Evolutionary conservation across 2,329 filamentous ascomycete species (phyloP), one percentile per base, ranked within the genome.

Genomic region (Calonectria multiphialidica): DNA sequence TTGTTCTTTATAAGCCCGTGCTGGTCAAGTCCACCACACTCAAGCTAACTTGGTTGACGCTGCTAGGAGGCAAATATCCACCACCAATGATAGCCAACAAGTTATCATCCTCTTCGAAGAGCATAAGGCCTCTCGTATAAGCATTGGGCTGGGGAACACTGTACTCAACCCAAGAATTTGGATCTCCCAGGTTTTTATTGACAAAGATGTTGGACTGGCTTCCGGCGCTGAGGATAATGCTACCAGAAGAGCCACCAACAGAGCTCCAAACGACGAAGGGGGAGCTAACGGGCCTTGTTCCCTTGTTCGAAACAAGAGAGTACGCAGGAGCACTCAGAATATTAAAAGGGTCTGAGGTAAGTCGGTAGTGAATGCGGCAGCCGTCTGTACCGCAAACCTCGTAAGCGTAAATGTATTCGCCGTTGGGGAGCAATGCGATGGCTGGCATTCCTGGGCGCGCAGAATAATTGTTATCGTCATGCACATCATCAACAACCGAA

Each of bases 361-460:
- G 74, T 23, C 84, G 83, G 80, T 88, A 88, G 77, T 86, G 83
- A 2, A 87, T 82, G 5, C 84, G 82, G 80, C 85, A 87, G 55
- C 82, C 77, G 49, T 80, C 79, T 1, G 79, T 80, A 35, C 81
- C 88, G 70, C 90, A 90, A 73, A 88, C 90, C 79, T 94, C 92
- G 81, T 93, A 93, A 1, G 88, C 87, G 84, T 91, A 90, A 78
- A 94, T 89, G 28, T 79, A 79, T 16, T 79, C 67, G 21, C 88
- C 90, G 75, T 89, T 89, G 35, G 75, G 91, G 83, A 94, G 86
- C 73, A 86, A 78, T 2, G 88, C 85, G 7, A 94, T 84, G 1
- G 88, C 89, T 0, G 92, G 89, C 93, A 94, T 94, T 59, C 92
- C 93, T 0, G 93, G 93, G 1, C 93, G 89, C 71, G 88, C 90